Percentiles rank a stretch among this genome's conserved stretches.
Evolutionary conservation across 768 basidiomycete genomes (phyloP).

Genomic region (Udeniomyces megalosporus): DNA sequence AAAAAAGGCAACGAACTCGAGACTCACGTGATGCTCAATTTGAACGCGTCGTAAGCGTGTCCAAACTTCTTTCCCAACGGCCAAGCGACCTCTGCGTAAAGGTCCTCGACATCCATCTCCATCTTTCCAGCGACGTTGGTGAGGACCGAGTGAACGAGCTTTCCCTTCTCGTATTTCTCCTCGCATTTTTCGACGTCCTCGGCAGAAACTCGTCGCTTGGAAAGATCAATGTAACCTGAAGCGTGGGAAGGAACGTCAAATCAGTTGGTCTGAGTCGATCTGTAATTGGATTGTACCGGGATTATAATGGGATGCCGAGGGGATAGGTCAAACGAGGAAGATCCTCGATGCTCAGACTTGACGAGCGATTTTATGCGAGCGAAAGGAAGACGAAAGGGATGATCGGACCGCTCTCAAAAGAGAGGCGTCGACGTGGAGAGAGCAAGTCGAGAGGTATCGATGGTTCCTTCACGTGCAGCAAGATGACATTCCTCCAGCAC

Average conservation of each 20-base stretch:
- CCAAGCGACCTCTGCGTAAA: constrained; percentile 88
- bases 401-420: too few relatives aligned
- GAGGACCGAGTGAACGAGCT: constrained; percentile 84
- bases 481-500: too few relatives aligned
- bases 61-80: constrained; percentile 82
- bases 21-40: constrained; percentile 76
- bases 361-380: too few relatives aligned
- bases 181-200: constrained; percentile 99
- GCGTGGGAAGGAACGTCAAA: not conserved
- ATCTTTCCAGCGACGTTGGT: constrained; percentile 44
- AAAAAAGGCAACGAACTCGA: not conserved
- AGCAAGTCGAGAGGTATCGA: too few relatives aligned
- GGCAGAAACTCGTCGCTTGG: constrained; percentile 91
- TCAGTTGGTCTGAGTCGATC: not conserved
- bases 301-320: too few relatives aligned
- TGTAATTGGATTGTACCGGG: too few relatives aligned
- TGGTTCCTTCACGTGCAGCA: too few relatives aligned
- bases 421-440: too few relatives aligned
- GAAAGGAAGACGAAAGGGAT: not conserved
- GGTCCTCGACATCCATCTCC: constrained; percentile 44
- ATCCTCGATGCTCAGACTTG: too few relatives aligned
- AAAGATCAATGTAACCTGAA: constrained; percentile 92
- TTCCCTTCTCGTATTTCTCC: constrained; percentile 94
- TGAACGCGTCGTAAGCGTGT: constrained; percentile 95
- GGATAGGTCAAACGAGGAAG: too few relatives aligned